phyloP scores from a whole-genome alignment of 1,284 basidiomycete genomes.

The Puccinia polysora region DNA sequence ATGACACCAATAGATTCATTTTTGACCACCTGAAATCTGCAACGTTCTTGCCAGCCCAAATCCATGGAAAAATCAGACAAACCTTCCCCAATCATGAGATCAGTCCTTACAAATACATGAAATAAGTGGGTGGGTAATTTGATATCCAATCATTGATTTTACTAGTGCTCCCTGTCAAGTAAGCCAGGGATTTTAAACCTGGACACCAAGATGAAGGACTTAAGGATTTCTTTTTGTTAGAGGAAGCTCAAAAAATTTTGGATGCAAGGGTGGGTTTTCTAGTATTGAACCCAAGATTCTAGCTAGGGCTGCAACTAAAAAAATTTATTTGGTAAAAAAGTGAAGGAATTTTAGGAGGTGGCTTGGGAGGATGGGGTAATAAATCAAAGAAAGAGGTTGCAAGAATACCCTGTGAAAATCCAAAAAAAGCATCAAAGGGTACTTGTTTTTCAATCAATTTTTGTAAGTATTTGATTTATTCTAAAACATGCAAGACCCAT shows the following conservation, averaged over 20 bases:
- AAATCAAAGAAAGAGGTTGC: neutral
- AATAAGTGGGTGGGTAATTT: constrained; percentile 29
- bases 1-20: neutral
- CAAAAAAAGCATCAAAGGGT: constrained; percentile 42
- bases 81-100: constrained; percentile 36
- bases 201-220: constrained; percentile 35
- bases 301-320: constrained; percentile 39
- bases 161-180: neutral
- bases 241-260: constrained; percentile 8
- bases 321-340: neutral
- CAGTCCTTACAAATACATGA: constrained; percentile 38
- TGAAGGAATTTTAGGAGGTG: neutral
- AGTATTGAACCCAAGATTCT: constrained; percentile 9
- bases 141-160: neutral
- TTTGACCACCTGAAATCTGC: neutral
- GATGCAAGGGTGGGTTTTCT: constrained; percentile 22
- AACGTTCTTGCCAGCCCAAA: neutral
- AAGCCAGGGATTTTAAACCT: constrained; percentile 19
- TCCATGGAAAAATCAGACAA: neutral
- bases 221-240: constrained; percentile 22
- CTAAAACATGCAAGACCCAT: constrained; percentile 2
- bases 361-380: neutral
- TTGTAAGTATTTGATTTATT: constrained; percentile 22
- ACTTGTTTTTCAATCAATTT: constrained; percentile 33
- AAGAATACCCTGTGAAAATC: constrained; percentile 39